Evolutionary conservation across 768 basidiomycete species (phyloP), one percentile per base, ranked within the genome.

Genomic region (Agrocybe pediades): DNA sequence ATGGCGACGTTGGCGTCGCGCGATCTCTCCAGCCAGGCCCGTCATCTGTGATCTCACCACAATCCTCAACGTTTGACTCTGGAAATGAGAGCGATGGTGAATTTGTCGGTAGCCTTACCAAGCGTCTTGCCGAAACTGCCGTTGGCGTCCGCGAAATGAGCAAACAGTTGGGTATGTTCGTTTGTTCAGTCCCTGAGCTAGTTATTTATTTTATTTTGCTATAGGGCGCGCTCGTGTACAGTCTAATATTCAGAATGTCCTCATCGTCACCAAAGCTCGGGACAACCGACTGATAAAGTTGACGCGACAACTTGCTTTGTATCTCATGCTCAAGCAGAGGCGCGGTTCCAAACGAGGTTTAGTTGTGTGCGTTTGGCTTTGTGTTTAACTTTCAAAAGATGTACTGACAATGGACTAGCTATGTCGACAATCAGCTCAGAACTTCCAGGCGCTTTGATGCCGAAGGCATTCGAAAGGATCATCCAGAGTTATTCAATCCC

Each of bases 101-200:
- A 41, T 85, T 83, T 56, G 82, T 81, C 1, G 81, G 83, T 40
- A 95, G 87, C 66, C 71, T 98, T 63, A 98, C 97, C 6, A 88
- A 83, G 66, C 92, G 95, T 61, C 79, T 99, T 13, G 97, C 96
- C 7, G 96, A 96, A 74, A 99, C 97, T 17, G 97, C 97, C 16
- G 92, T 94, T 11, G 90, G 94, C 33, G 97, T 99, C 9, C 82
- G 97, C 44, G 97, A 99, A 73, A 95, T 98, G 94, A 96, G 94
- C 83, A 96, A 96, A 71, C 92, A 96, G 69, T 86, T 99, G 16
- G 97, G 96, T 93, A 62, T 65, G 80, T 74, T 24, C 6, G 20
- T 46, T n/a, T 40, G 29, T 57, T 44, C 40, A 49, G 30, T 40
- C 49, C 45, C 29, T 48, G 45, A 45, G 40, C 46, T 36, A 46